Evolutionary conservation across 192 early-diverging fungal genomes (phyloP).

Genomic region (Coemansia sp.): DNA sequence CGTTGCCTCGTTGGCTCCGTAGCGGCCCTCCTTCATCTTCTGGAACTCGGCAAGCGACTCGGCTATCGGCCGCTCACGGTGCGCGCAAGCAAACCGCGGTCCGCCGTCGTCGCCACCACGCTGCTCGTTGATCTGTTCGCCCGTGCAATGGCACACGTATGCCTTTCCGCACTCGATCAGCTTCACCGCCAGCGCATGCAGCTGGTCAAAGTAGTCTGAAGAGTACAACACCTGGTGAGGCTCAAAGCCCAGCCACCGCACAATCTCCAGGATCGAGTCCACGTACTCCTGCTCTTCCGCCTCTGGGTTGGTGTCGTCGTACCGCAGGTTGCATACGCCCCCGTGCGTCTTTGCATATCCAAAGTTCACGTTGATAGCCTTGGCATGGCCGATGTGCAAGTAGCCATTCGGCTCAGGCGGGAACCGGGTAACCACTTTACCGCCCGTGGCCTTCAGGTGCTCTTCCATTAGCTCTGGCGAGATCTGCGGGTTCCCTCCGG

Average conservation of each 20-base stretch:
- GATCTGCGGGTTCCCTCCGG: constrained; percentile 96
- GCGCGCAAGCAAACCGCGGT: constrained; percentile 80
- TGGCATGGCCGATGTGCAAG: constrained; percentile 98
- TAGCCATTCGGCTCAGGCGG: constrained; percentile 99
- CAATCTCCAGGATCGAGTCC: constrained; percentile 85
- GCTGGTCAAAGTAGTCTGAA: constrained; percentile 94
- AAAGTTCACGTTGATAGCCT: constrained; percentile 99
- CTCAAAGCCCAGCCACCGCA: constrained; percentile 95
- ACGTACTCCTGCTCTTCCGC: constrained; percentile 98
- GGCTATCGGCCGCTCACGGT: constrained; percentile 86
- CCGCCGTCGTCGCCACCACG: constrained; percentile 82
- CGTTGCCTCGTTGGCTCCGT: constrained; percentile 84
- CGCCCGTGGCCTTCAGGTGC: constrained; percentile 88
- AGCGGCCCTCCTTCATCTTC: constrained; percentile 98
- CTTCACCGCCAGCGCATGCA: constrained; percentile 93
- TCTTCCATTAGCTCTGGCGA: constrained; percentile 82
- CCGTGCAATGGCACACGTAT: constrained; percentile 95
- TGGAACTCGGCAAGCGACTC: constrained; percentile 93
- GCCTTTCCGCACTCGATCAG: constrained; percentile 87
- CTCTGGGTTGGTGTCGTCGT: constrained; percentile 85
- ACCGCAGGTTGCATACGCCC: constrained; percentile 89
- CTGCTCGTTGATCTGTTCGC: constrained; percentile 85
- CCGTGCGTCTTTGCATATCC: constrained; percentile 90
- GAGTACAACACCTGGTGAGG: constrained; percentile 93
- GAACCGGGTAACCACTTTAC: constrained; percentile 94